Conservation (phyloP, 164 flowering plant genomes). For the Amborella trichopoda region DNA sequence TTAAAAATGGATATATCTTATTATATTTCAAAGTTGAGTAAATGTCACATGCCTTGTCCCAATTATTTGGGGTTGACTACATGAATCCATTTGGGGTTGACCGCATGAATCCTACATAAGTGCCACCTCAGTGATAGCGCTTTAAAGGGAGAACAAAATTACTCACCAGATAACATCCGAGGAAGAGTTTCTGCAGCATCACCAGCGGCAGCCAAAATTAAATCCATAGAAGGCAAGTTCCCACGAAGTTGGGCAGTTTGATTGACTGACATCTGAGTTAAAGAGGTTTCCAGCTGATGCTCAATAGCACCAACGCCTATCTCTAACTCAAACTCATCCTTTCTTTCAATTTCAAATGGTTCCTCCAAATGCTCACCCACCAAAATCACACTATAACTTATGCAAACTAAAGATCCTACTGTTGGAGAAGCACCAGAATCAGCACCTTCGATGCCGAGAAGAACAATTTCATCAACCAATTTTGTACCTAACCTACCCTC, state of each 20-base stretch:
- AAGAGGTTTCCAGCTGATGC: constrained; percentile 51
- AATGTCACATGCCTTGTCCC: too few species aligned
- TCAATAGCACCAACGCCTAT: constrained; percentile 60
- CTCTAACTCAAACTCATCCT: constrained; percentile 83
- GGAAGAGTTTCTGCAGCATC: constrained; percentile 27
- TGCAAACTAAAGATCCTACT: constrained; percentile 47
- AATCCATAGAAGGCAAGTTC: constrained; percentile 32
- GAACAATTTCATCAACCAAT: constrained; percentile 9
- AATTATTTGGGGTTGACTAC: too few species aligned
- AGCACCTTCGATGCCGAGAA: constrained; percentile 31
- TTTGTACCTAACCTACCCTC: too few species aligned
- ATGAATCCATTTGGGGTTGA: too few species aligned
- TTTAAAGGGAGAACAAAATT: background rate
- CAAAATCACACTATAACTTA: constrained; percentile 48
- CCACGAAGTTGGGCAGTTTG: constrained; percentile 46
- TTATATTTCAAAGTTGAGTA: too few species aligned
- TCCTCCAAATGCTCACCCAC: constrained; percentile 28
- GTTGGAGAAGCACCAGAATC: constrained; percentile 45
- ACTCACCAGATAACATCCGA: constrained; percentile 45
- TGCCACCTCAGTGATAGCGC: background rate
- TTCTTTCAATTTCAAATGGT: constrained; percentile 56
- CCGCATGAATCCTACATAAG: too few species aligned
- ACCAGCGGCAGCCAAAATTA: constrained; percentile 55
- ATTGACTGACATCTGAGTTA: constrained; percentile 58
- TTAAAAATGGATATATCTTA: too few species aligned